Percentiles rank a stretch among this genome's conserved stretches.
Conservation (phyloP, 23 red algal genomes). For the Agarophyton chilense region DNA sequence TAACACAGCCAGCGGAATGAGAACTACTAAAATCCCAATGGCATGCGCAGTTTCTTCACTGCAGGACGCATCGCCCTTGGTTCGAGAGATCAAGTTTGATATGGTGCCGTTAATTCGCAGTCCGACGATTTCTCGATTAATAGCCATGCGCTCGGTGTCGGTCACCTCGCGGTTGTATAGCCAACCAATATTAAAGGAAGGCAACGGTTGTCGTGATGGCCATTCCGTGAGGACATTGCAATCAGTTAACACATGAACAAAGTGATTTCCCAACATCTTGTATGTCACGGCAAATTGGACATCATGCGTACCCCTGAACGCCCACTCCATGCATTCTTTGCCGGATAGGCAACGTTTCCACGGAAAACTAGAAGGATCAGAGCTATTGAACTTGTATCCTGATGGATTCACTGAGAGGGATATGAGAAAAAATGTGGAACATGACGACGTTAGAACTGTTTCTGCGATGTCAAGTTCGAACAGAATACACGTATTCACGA, state of each 20-base stretch:
- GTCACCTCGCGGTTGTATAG: constrained; percentile 10
- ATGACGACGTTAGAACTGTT: not conserved
- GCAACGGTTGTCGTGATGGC: constrained; percentile 7
- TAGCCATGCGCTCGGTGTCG: not conserved
- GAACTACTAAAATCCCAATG: not conserved
- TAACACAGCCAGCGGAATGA: not conserved
- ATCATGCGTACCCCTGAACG: not conserved
- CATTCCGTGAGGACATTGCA: constrained; percentile 37
- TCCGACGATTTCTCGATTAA: constrained; percentile 36
- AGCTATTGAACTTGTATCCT: not conserved
- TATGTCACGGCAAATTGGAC: constrained; percentile 48
- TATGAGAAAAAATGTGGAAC: not conserved
- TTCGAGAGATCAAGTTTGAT: not conserved
- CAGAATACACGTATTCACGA: not conserved
- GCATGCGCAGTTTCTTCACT: not conserved
- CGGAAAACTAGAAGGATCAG: not conserved
- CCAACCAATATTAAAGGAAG: constrained; percentile 44
- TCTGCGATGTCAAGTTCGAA: not conserved
- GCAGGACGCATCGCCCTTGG: not conserved
- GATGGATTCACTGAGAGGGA: constrained; percentile 8
- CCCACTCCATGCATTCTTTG: constrained; percentile 41
- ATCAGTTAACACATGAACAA: constrained; percentile 3
- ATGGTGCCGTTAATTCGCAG: constrained; percentile 37
- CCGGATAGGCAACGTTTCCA: constrained; percentile 37
- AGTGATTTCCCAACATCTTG: constrained; percentile 24